Percentiles rank a stretch among this genome's conserved stretches.
These are phyloP conservation scores for Neoarthrinium moseri DNA, from an alignment of 2,329 filamentous ascomycete species.

Conservation along the genomic window DNA sequence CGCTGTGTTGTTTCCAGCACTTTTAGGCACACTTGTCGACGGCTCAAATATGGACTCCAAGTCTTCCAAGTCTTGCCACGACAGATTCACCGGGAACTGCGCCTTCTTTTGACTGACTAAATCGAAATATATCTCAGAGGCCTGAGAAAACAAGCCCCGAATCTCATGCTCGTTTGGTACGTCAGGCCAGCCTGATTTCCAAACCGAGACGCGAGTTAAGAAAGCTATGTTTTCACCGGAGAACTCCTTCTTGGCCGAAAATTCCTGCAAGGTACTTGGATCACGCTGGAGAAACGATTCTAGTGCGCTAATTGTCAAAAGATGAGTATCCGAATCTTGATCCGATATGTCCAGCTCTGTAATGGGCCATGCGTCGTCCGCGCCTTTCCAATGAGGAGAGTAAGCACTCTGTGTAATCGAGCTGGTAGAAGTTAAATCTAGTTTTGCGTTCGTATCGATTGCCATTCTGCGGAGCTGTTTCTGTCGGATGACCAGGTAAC, in stretches of 20 bases:
- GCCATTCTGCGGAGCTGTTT: slow-evolving; percentile 20
- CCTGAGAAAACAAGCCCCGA: slow-evolving; percentile 55
- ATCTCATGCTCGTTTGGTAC: slow-evolving; percentile 19
- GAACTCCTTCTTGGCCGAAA: slow-evolving; percentile 65
- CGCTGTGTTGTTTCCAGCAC: slow-evolving; percentile 37
- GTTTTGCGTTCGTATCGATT: slow-evolving; percentile 28
- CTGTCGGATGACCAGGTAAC: slow-evolving; percentile 25
- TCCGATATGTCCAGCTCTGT: no score
- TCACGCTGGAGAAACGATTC: slow-evolving; percentile 60
- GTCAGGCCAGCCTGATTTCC: slow-evolving; percentile 42
- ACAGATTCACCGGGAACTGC: slow-evolving; percentile 67
- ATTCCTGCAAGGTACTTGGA: slow-evolving; percentile 59
- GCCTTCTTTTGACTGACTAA: slow-evolving; percentile 61
- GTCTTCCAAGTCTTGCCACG: slow-evolving; percentile 51
- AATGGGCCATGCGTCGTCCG: no score
- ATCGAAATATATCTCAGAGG: slow-evolving; percentile 59
- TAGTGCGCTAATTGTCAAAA: slow-evolving; percentile 56
- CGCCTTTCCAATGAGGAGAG: no score
- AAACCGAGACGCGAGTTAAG: slow-evolving; percentile 55
- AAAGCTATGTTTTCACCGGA: slow-evolving; percentile 72
- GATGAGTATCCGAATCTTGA: no score
- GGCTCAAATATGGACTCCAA: slow-evolving; percentile 61
- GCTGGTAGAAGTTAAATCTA: no score
- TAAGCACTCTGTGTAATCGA: no score
- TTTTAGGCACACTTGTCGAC: slow-evolving; percentile 43